Evolutionary conservation across 163 green algal genomes (phyloP), one percentile per base, ranked within the genome.

Genomic region (Scenedesmus sp.): DNA sequence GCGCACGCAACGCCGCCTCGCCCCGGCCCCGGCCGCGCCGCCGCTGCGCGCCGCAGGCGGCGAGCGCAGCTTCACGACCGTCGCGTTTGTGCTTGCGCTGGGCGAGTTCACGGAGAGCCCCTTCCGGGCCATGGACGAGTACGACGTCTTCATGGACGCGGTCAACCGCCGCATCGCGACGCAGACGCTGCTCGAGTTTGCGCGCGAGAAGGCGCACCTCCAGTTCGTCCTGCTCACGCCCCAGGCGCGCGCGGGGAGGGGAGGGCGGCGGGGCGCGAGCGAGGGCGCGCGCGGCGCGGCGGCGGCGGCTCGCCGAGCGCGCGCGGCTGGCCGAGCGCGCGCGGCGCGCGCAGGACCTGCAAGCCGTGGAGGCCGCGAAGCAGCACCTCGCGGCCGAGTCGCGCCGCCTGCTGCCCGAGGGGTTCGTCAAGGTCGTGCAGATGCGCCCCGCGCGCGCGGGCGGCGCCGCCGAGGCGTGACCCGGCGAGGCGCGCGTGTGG

Each of bases 71-170:
- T 95, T 88, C 82, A 90, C 89, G 11, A 95, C 90, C 0, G 84
- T 97, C n/a, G 77, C 89, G 10, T 92, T 95, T 80, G 86, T 93
- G 47, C 84, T 97, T 36, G 83, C 92, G 1, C 78, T 97, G 26
- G 90, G 93, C 1, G 44, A 90, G 17, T 75, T 67, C 47, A 89
- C 80, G 4, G 91, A 95, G 71, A 82, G 73, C 17, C 91, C 93
- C 34, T 94, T 97, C 75, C 65, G 72, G 11, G 69, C 69, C 22
- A 91, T 95, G 88, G 92, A 97, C 77, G 92, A 97, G 85, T 96
- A 91, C 54, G 91, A 96, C 72, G 89, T 96, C 39, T 86, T 81
- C 79, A 86, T 88, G 84, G 79, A 86, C 60, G 58, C 79, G 42
- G 65, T 88, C 63, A 88, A 84, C 69, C 42, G 78, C 6, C 78